Percentiles rank a stretch among this genome's conserved stretches.
These are phyloP conservation scores for Umbelopsis sp. DNA, from an alignment of 192 early-diverging fungal species.

Conservation along the genomic window DNA sequence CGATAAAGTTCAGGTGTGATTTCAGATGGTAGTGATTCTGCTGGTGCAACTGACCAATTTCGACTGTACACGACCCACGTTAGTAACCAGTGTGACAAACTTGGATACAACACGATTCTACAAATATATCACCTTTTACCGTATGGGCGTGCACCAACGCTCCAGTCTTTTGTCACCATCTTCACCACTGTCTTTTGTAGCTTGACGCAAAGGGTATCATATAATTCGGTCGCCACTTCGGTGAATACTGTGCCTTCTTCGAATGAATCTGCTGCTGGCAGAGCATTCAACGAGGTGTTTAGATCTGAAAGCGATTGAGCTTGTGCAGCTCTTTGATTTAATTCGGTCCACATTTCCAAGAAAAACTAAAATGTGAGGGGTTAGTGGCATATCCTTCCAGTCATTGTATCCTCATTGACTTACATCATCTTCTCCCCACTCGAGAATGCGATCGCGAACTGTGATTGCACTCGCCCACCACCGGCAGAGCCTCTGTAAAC, in stretches of 20 bases:
- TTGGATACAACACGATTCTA: too few species aligned
- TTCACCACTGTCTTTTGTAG: slow-evolving; percentile 50
- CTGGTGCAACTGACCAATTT: slow-evolving; percentile 49
- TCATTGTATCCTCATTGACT: neutral
- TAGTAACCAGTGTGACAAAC: neutral
- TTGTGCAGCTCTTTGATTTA: slow-evolving; percentile 30
- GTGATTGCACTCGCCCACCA: slow-evolving; percentile 55
- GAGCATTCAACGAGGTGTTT: slow-evolving; percentile 33
- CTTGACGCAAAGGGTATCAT: slow-evolving; percentile 18
- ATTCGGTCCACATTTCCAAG: slow-evolving; percentile 50
- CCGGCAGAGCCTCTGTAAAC: slow-evolving; percentile 50
- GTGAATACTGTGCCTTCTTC: slow-evolving; percentile 45
- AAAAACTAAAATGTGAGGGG: slow-evolving; percentile 46
- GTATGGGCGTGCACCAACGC: slow-evolving; percentile 44
- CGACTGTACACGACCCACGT: slow-evolving; percentile 30
- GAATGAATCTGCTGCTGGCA: slow-evolving; percentile 13
- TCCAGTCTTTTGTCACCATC: slow-evolving; percentile 50
- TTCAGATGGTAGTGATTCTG: slow-evolving; percentile 27
- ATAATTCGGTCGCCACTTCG: slow-evolving; percentile 36
- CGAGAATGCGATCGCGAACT: slow-evolving; percentile 44
- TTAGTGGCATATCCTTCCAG: neutral
- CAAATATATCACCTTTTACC: slow-evolving; percentile 36
- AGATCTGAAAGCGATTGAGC: slow-evolving; percentile 25
- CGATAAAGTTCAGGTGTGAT: slow-evolving; percentile 54
- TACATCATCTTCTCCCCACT: slow-evolving; percentile 62